phyloP scores from a whole-genome alignment of 257 asterid genomes.

The Vinca minor region DNA sequence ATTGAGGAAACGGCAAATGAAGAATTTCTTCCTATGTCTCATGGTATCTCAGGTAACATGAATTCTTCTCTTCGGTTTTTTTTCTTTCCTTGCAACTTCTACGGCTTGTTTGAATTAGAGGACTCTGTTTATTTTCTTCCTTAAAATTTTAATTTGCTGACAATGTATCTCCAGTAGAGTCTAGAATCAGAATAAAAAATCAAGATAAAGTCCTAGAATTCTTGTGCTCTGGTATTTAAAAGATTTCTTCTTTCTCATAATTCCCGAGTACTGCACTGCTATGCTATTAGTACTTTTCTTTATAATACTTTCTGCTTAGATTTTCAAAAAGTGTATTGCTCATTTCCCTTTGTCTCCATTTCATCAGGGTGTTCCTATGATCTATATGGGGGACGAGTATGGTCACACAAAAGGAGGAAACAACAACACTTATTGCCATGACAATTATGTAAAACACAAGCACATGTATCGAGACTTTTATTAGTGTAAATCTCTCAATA shows the following conservation, averaged over 20 bases:
- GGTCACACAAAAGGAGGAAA: slow-evolving; percentile 99
- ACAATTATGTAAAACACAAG: slow-evolving; percentile 54
- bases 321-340: not conserved
- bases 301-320: not conserved
- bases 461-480: not conserved
- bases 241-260: not conserved
- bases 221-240: not conserved
- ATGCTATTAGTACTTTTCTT: not conserved
- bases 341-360: slow-evolving; percentile 10
- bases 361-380: slow-evolving; percentile 91
- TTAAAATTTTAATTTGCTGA: slow-evolving; percentile 1
- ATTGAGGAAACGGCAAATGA: slow-evolving; percentile 86
- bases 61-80: slow-evolving; percentile 7
- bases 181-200: not conserved
- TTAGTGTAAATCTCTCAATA: not conserved
- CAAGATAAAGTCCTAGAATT: not conserved
- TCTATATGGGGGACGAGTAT: slow-evolving; percentile 94
- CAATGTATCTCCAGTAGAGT: not conserved
- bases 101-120: not conserved
- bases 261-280: not conserved
- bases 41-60: slow-evolving; percentile 89
- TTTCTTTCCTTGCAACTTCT: not conserved
- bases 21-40: slow-evolving; percentile 79
- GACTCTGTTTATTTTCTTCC: not conserved
- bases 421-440: slow-evolving; percentile 94